A percentile compares a stretch with the other conserved stretches of the same genome.
phyloP scores from a whole-genome alignment of 805 yeast genomes.

The Cyberlindnera bimundalis region DNA sequence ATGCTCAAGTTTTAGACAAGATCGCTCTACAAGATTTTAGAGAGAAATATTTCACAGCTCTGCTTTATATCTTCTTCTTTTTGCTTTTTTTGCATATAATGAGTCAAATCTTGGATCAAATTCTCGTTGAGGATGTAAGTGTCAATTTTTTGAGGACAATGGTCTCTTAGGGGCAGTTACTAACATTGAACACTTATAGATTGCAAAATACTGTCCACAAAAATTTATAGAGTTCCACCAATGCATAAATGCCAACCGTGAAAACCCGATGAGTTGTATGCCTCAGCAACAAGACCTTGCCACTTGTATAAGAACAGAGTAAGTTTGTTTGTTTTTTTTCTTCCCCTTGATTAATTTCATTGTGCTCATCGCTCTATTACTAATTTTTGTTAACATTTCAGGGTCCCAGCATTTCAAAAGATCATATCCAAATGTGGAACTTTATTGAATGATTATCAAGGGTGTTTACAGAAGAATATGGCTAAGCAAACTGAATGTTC shows the following conservation, averaged over 20 bases:
- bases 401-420: constrained; percentile 69
- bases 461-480: constrained; percentile 50
- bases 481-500: constrained; percentile 50
- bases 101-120: constrained; percentile 52
- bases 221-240: constrained; percentile 69
- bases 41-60: too few relatives aligned
- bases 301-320: constrained; percentile 51
- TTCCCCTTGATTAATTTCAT: too few relatives aligned
- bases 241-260: constrained; percentile 60
- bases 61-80: too few relatives aligned
- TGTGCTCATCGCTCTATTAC: too few relatives aligned
- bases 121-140: constrained; percentile 67
- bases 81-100: too few relatives aligned
- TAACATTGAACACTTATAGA: constrained; percentile 27
- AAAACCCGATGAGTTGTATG: constrained; percentile 48
- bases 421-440: constrained; percentile 61
- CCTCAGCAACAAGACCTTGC: constrained; percentile 56
- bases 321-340: constrained; percentile 5
- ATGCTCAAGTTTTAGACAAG: too few relatives aligned
- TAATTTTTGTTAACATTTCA: constrained; percentile 9
- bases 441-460: constrained; percentile 59
- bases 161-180: too few relatives aligned
- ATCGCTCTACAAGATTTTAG: too few relatives aligned
- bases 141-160: too few relatives aligned
- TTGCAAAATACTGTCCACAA: constrained; percentile 72